Conservation (phyloP, 352 stramenopile genomes). For the Globisporangium sylvaticum region DNA sequence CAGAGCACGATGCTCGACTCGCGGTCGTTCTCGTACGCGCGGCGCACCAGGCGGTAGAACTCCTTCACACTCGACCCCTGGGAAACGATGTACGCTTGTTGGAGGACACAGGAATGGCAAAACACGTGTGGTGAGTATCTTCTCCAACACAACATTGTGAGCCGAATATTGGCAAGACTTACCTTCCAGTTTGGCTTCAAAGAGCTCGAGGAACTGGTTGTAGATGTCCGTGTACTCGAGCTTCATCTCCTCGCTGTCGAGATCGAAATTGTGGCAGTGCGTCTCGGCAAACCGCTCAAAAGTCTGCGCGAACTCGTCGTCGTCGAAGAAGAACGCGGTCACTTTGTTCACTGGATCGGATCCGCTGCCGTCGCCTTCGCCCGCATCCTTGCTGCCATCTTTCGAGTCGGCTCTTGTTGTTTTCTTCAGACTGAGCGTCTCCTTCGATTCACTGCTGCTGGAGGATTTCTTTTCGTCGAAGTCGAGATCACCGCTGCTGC, state of each 20-base stretch:
- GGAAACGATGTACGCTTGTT: slow-evolving; percentile 50
- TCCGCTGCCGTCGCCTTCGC: slow-evolving; percentile 13
- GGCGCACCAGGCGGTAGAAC: slow-evolving; percentile 60
- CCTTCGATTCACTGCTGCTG: slow-evolving; percentile 8
- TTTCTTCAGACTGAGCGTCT: background rate
- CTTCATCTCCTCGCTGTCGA: slow-evolving; percentile 78
- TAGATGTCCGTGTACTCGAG: slow-evolving; percentile 85
- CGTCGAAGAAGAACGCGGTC: slow-evolving; percentile 76
- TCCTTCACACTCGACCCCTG: slow-evolving; percentile 56
- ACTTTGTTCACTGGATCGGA: slow-evolving; percentile 53
- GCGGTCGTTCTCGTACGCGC: slow-evolving; percentile 51
- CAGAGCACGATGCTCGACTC: slow-evolving; percentile 63
- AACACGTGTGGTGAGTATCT: background rate
- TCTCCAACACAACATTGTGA: background rate
- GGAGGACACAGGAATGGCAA: background rate
- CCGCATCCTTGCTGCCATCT: slow-evolving; percentile 22
- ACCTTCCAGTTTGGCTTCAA: slow-evolving; percentile 80
- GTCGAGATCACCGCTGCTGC: slow-evolving; percentile 19
- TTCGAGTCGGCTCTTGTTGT: slow-evolving; percentile 26
- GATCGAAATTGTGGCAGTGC: slow-evolving; percentile 58
- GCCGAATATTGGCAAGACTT: background rate
- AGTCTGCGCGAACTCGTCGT: slow-evolving; percentile 69
- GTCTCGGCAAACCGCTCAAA: slow-evolving; percentile 69
- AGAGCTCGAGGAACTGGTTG: slow-evolving; percentile 69
- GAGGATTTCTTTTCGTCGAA: slow-evolving; percentile 2